Base-by-base conservation (phyloP, 495 filamentous ascomycete genomes). In the Xylaria castorea region DNA sequence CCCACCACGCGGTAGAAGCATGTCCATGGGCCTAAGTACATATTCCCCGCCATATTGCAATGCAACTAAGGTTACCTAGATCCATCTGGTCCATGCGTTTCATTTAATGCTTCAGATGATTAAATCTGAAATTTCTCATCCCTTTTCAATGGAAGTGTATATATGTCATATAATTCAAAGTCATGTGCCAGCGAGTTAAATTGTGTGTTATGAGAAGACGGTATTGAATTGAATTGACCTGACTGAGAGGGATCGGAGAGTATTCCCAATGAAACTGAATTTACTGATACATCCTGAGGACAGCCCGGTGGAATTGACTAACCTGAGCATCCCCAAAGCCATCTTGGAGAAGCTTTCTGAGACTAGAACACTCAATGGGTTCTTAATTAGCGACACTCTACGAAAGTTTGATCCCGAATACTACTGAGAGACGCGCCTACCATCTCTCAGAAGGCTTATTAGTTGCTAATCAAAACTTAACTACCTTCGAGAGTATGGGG, bases 71-170 rank as follows among this genome's bases (percentile, higher is more conserved):
- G n/a, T n/a, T n/a, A n/a, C n/a, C n/a, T n/a, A n/a, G n/a, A n/a
- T n/a, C n/a, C n/a, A n/a, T n/a, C 25, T 55, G 51, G 51, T 11
- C 51, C 51, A 57, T 57, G 53, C 53, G 22, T 5, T 57, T 30
- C 58, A 61, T 38, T 61, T 32, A 61, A 38, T 61, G 30, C 34
- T 38, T 61, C 58, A 9, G 55, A 60, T 36, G 22, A 32, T 34
- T 32, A 1, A 57, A 57, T 25, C 48, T 51, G 30, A 5, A 30
- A 57, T 32, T 32, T 57, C 53, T 57, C 53, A 57, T 32, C 53
- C 53, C 53, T n/a, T 57, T 57, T 32, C 25, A 55, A 18, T 32
- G 14, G 4, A 32, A 34, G 16, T 38, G 18, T 22, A 61, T 61
- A 38, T 8, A 36, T n/a, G 1, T 30, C 58, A 38, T 3, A 38